phyloP scores from a whole-genome alignment of 805 yeast species.

The Teunomyces cretensis region DNA sequence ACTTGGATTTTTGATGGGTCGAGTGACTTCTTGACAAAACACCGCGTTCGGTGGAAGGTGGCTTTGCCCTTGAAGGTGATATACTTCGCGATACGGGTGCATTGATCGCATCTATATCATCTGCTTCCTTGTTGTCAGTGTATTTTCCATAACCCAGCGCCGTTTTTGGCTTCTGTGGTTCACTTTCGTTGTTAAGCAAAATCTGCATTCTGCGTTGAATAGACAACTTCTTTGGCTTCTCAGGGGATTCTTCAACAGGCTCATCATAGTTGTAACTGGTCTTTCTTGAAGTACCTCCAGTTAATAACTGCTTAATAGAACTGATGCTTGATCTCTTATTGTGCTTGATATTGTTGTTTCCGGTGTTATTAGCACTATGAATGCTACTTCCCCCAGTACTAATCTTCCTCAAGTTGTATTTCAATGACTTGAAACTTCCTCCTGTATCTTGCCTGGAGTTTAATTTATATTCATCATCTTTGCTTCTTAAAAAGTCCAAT shows the following conservation, averaged over 20 bases:
- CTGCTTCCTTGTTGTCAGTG: slow-evolving; percentile 43
- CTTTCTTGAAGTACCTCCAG: slow-evolving; percentile 23
- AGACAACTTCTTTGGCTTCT: slow-evolving; percentile 24
- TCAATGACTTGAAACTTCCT: slow-evolving; percentile 36
- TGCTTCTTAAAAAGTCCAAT: slow-evolving; percentile 35
- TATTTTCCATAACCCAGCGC: slow-evolving; percentile 83
- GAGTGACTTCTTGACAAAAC: background rate
- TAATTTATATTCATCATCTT: slow-evolving; percentile 23
- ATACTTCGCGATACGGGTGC: slow-evolving; percentile 1
- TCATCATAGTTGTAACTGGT: slow-evolving; percentile 9
- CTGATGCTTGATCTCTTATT: slow-evolving; percentile 28
- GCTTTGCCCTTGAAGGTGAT: background rate
- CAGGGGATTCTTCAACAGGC: background rate
- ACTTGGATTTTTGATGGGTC: slow-evolving; percentile 4
- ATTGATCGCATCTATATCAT: slow-evolving; percentile 35
- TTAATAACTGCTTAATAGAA: slow-evolving; percentile 28
- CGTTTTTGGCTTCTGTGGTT: slow-evolving; percentile 54
- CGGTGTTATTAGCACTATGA: slow-evolving; percentile 15
- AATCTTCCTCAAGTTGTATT: slow-evolving; percentile 35
- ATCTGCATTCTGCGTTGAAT: slow-evolving; percentile 58
- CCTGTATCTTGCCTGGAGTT: slow-evolving; percentile 36
- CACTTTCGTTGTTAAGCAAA: slow-evolving; percentile 40
- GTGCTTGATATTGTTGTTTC: slow-evolving; percentile 9
- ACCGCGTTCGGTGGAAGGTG: slow-evolving; percentile 5
- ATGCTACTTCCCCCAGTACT: slow-evolving; percentile 36